Evolutionary conservation across 2,329 filamentous ascomycete species (phyloP), one percentile per base, ranked within the genome.

Genomic region (Cercospora brassicicola): DNA sequence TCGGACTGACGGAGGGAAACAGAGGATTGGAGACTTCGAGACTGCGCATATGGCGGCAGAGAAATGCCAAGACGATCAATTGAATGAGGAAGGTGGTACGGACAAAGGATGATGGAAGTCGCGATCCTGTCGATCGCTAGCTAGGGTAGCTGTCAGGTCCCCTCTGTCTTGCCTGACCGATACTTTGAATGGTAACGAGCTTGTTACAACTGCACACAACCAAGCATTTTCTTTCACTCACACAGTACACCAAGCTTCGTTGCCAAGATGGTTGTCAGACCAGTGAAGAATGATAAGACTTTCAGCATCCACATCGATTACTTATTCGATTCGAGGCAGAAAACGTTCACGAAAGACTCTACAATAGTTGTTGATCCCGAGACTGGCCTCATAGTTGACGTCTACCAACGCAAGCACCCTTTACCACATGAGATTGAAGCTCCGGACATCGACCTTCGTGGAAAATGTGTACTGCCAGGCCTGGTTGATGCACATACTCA

Each of bases 401-500:
- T 83, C 45, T 77, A 76, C 18, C 56, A 68, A 45, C 67, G 72
- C 60, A 65, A 65, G 20, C 57, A 66, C 36, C 39, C 70, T 1
- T 59, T 72, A 55, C 65, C 76, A n/a, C 70, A 76, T 42, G 69
- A 67, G 1, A 70, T 78, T 23, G 67, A 73, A 3, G 72, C 75
- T 4, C 78, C 75, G 15, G 81, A 85, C 48, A 83, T 89, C 70
- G 84, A 88, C 67, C 82, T 88, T n/a, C 82, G 86, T 9, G 83
- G 84, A 65, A 80, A 83, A 65, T 78, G 82, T 23, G 83, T 85
- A 4, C 78, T 87, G 61, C 85, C 85, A 0, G 85, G 85, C 9
- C 78, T 87, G 4, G 84, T 87, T 3, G 85, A 87, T 73, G 82
- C 84, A 0, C 85, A 87, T 70, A 86, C 85, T 0, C 85, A 87